Base-by-base conservation (phyloP, 805 yeast species). In the Sungouiozyma ichnusensis region DNA sequence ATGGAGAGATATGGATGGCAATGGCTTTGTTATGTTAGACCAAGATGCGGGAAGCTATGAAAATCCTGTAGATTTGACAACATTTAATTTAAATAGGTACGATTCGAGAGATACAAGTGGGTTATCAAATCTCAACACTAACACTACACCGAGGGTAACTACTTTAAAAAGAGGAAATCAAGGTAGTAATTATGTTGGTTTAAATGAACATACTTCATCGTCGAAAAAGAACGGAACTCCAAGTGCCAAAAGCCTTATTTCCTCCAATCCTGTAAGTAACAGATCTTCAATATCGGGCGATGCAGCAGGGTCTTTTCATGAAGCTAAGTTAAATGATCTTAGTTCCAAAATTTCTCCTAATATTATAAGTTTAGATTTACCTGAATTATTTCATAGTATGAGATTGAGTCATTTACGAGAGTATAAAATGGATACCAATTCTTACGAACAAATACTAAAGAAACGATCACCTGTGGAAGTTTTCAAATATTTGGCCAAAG, bases 1-100 rank as follows among this genome's bases (percentile, higher is more conserved):
- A n/a, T 62, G 66, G 66, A 57, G 66, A 47, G 66, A 62, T 42
- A 56, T 62, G 11, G 64, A 60, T 38, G 66, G 66, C 3, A 54
- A 56, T 46, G 66, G 65, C 1, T 44, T 62, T 16, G 41, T 58
- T 11, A 54, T 57, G 42, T 33, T 58, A 11, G 53, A 54, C 24
- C 64, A 60, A 45, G 46, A 52, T 18, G 29, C 43, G 3, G 63
- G 63, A 11, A 42, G 52, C 3, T 60, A 60, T 33, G 49, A 45
- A 24, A 24, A 24, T 6, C 11, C 11, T 24, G 29, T 24, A 11
- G 11, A 11, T 24, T 11, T 11, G 29, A 6, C 29, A 24, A 7
- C 29, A 6, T 24, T 11, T 11, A 24, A 24, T 11, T 11, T 11
- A 11, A 24, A 24, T 11, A 11, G 29, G 9, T 11, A 24, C 29